Evolutionary conservation across 306 rosid genomes (phyloP), one percentile per base, ranked within the genome.

Genomic region (Vigna hirtella): DNA sequence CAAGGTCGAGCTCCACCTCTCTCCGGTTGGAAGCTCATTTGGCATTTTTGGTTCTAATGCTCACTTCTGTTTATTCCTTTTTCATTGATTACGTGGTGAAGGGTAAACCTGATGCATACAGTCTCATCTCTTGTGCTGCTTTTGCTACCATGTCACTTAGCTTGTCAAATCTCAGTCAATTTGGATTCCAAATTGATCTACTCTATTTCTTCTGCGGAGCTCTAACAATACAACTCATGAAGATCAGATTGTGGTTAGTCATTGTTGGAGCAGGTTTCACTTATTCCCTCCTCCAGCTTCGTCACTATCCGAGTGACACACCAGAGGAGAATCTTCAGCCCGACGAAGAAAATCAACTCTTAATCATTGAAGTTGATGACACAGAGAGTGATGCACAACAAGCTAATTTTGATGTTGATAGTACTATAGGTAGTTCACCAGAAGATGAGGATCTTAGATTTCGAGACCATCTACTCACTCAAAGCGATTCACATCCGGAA

Each of bases 111-210:
- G 83, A 70, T 61, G 22, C 56, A 36, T 61, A 24, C 15, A 52
- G 50, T 15, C 16, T 71, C 0, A 10, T 59, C n/a, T 79, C 83
- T 0, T 9, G 36, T 59, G 24, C 16, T 15, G 56, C 72, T 2
- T 71, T 79, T 71, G 66, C 72, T 36, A 10, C 51, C 14, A 80
- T 80, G 84, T 73, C 63, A 0, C 8, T 73, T 0, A 10, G 70
- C 17, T 66, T 79, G 49, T 62, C 78, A 15, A 17, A 66, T 17
- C 58, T 62, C 26, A 40, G 14, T 63, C 58, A 62, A 45, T 63
- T 15, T 2, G 83, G 78, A 51, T 63, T 72, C 0, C 61, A 72
- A 47, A 9, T 52, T 3, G 83, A 72, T 53, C 73, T 79, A 5
- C 28, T 72, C 3, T 62, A 79, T 77, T 77, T 53, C 28, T 65